A percentile compares a stretch with the other conserved stretches of the same genome.
Evolutionary conservation across 257 asterid genomes (phyloP).

Genomic region (Penstemon newberryi): DNA sequence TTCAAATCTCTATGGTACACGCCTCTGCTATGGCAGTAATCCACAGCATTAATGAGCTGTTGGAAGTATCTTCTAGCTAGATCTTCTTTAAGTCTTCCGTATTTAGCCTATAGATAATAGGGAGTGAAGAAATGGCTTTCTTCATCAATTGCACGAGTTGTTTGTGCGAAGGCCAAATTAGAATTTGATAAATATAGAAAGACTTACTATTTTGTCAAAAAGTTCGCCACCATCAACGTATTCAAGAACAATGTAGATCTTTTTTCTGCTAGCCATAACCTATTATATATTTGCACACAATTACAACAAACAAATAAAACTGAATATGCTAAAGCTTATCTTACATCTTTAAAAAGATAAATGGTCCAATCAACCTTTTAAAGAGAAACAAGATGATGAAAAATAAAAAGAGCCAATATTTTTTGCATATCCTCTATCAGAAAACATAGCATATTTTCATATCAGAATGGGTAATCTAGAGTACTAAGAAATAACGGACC

Average conservation of each 20-base stretch:
- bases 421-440: neutral
- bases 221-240: conserved; percentile 85
- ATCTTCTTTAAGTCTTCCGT: conserved; percentile 70
- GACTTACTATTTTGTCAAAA: conserved; percentile 76
- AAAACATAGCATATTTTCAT: neutral
- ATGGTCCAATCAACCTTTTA: neutral
- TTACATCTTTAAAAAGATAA: neutral
- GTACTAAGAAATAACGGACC: too few relatives aligned
- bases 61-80: conserved; percentile 73
- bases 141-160: neutral
- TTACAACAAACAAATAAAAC: too few relatives aligned
- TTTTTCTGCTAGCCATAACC: conserved; percentile 85
- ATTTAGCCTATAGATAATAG: conserved; percentile 48
- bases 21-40: conserved; percentile 89
- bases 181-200: neutral
- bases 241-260: conserved; percentile 80
- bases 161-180: neutral
- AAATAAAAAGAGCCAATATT: neutral
- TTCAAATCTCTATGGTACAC: conserved; percentile 83
- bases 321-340: neutral
- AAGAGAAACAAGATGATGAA: neutral
- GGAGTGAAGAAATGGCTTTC: conserved; percentile 9
- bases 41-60: conserved; percentile 84
- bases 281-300: conserved; percentile 16
- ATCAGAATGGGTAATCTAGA: neutral